Base-by-base conservation (phyloP, 352 stramenopile species). In the Globisporangium spiculum region DNA sequence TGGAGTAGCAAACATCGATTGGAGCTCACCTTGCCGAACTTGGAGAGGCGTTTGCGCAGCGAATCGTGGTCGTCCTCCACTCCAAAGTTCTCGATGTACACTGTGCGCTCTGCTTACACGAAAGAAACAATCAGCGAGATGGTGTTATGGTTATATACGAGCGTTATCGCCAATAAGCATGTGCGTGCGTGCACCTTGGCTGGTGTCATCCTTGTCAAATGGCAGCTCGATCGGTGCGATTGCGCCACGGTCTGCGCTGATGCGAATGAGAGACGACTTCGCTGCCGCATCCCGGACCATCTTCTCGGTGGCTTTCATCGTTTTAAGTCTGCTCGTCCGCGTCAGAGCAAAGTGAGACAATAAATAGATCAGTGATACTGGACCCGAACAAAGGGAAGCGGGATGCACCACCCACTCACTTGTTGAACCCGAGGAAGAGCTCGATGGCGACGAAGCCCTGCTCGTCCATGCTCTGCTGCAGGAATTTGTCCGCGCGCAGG, bases 11-110 rank as follows among this genome's bases (percentile, higher is more conserved):
- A 3, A 46, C 46, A 34, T 36, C 26, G n/a, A 27, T 9, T 12
- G 8, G 16, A 22, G 20, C 62, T 50, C 66, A 83, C 86, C 70
- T 91, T 94, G 55, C 83, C 86, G 52, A 90, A 90, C 52, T 70
- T 66, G 7, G 80, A 69, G 52, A 92, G 88, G 24, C 74, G 63
- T 44, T 76, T 76, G 44, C 84, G 77, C 56, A 94, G 72, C 60
- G 78, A 87, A 69, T 92, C 83, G 68, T 94, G 84, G 68, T 94
- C 83, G 55, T 91, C 81, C 9, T 66, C 68, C 12, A 63, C 62
- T 18, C 72, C 66, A 50, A 92, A 91, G 60, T 77, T 86, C 63
- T 94, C 86, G n/a, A 94, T 79, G 64, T 94, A 94, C 53, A 94
- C 77, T 8, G 83, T 92, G 34, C 79, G 68, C 20, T 84, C 86